phyloP scores from a whole-genome alignment of 2,329 filamentous ascomycete genomes.

The Pestalotiopsis sp. region DNA sequence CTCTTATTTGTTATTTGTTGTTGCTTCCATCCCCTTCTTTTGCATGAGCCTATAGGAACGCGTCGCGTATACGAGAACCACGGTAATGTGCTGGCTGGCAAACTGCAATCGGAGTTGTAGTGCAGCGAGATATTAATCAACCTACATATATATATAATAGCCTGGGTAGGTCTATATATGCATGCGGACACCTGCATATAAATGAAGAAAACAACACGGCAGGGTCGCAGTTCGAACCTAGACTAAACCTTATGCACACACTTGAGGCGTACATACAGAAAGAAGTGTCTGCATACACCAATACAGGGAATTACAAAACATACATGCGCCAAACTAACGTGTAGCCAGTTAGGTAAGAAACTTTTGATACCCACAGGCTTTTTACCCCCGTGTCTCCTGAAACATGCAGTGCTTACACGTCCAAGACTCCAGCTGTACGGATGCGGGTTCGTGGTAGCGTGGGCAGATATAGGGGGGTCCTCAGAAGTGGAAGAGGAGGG shows the following conservation, averaged over 20 bases:
- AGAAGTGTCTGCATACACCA: too few relatives aligned
- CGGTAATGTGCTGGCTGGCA: neutral
- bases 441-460: neutral
- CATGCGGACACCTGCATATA: too few relatives aligned
- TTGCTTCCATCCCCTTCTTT: neutral
- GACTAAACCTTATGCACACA: too few relatives aligned
- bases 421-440: neutral
- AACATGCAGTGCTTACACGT: constrained; percentile 5
- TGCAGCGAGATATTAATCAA: neutral
- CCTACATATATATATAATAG: neutral
- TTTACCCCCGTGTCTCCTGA: neutral
- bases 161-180: too few relatives aligned
- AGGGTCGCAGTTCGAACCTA: too few relatives aligned
- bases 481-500: too few relatives aligned
- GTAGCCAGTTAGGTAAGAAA: too few relatives aligned
- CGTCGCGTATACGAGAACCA: neutral
- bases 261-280: too few relatives aligned
- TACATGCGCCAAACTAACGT: too few relatives aligned
- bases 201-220: too few relatives aligned
- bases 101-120: neutral
- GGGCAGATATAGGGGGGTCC: neutral
- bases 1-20: neutral
- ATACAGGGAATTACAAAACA: too few relatives aligned
- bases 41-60: neutral
- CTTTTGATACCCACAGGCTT: neutral